Conservation (phyloP, 1,284 basidiomycete genomes). For the Microbotryum scabiosae region DNA sequence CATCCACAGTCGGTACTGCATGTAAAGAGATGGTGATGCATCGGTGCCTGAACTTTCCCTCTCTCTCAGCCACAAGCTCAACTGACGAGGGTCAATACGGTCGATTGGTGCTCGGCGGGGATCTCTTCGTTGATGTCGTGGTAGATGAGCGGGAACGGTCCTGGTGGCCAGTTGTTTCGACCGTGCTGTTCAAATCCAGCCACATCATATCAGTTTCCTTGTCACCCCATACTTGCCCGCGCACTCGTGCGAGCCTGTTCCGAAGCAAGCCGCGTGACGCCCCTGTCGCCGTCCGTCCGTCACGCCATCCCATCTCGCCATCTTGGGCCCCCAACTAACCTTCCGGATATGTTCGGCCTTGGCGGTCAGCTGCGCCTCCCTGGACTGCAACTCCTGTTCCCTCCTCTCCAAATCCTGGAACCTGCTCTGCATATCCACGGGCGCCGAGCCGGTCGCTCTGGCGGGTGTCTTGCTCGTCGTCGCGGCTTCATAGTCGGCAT, state of each 20-base stretch:
- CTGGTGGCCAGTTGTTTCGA: constrained; percentile 77
- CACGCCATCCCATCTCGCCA: too few species aligned
- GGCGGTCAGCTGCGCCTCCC: constrained; percentile 58
- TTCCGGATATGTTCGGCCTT: constrained; percentile 56
- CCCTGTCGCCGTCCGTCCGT: too few species aligned
- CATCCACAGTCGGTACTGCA: constrained; percentile 52
- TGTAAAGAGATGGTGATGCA: constrained; percentile 67
- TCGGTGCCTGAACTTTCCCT: constrained; percentile 49
- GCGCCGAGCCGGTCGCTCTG: constrained; percentile 24
- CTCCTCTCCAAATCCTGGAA: constrained; percentile 59
- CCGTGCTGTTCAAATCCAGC: constrained; percentile 47
- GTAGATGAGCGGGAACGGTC: constrained; percentile 72
- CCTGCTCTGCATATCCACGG: constrained; percentile 43
- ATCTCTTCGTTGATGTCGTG: constrained; percentile 81
- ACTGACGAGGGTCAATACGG: constrained; percentile 76
- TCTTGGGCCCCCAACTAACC: neutral
- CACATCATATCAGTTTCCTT: too few species aligned
- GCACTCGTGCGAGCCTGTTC: too few species aligned
- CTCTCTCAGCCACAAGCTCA: too few species aligned
- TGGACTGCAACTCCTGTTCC: constrained; percentile 67
- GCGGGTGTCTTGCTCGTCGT: neutral
- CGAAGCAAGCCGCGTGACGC: too few species aligned
- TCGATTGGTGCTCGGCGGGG: constrained; percentile 64
- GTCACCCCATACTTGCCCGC: too few species aligned
- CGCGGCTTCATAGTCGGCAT: neutral